These are phyloP conservation scores for Mycoemilia scoparia DNA, from an alignment of 192 early-diverging fungal species.

Conservation along the genomic window DNA sequence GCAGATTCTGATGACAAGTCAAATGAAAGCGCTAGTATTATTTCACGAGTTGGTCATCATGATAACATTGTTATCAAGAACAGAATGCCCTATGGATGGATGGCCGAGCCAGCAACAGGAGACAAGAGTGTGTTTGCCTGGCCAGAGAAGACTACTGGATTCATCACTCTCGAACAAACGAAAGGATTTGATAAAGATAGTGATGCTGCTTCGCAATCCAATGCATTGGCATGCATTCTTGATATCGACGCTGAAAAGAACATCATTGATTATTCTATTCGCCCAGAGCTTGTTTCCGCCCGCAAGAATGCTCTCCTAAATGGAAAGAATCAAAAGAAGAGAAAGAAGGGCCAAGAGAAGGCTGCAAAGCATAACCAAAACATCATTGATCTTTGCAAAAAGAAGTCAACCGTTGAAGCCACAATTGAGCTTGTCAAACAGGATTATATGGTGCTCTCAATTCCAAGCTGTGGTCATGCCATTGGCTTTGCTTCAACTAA, in stretches of 20 bases:
- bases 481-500: constrained; percentile 40
- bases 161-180: constrained; percentile 38
- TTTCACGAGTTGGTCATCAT: constrained; percentile 30
- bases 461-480: constrained; percentile 34
- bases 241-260: constrained; percentile 48
- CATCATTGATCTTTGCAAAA: too few relatives aligned
- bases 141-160: constrained; percentile 30
- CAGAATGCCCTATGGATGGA: constrained; percentile 35
- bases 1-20: constrained; percentile 11
- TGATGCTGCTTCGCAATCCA: too few relatives aligned
- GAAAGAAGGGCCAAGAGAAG: constrained; percentile 15
- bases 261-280: constrained; percentile 44
- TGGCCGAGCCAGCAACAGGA: constrained; percentile 21
- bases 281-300: constrained; percentile 12
- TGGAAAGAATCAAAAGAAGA: constrained; percentile 5
- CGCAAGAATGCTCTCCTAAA: constrained; percentile 1
- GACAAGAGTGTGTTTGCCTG: too few relatives aligned
- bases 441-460: constrained; percentile 49
- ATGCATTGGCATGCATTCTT: constrained; percentile 45
- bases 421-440: constrained; percentile 61
- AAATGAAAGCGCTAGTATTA: constrained; percentile 17
- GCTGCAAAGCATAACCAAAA: too few relatives aligned
- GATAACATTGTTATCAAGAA: constrained; percentile 23
- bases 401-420: constrained; percentile 26
- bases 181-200: constrained; percentile 30